Evolutionary conservation across 202 grass and related monocot genomes (phyloP).

Genomic region (Hordeum pubiflorum): DNA sequence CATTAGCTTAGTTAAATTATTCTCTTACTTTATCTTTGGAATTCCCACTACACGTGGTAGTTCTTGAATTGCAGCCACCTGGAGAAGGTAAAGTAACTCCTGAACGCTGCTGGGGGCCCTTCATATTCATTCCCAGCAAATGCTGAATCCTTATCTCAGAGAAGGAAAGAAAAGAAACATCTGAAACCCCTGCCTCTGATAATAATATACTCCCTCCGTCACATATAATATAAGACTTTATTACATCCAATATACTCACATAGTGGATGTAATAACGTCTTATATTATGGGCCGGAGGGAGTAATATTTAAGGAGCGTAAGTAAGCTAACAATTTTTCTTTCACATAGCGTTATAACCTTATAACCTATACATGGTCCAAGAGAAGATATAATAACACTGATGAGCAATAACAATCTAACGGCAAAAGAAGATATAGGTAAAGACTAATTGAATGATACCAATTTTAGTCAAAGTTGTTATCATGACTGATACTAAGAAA

Average conservation of each 20-base stretch:
- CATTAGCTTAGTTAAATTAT: background rate
- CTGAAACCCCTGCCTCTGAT: background rate
- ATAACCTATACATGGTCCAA: background rate
- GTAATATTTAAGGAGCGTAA: background rate
- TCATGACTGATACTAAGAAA: background rate
- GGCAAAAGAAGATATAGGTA: background rate
- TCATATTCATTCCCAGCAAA: slow-evolving; percentile 38
- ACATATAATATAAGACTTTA: too few relatives aligned
- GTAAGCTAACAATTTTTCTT: background rate
- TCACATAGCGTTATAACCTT: background rate
- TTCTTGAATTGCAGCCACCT: slow-evolving; percentile 26
- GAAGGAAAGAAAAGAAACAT: slow-evolving; percentile 16
- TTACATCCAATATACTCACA: too few relatives aligned
- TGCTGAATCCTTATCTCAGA: slow-evolving; percentile 40
- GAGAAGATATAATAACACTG: background rate
- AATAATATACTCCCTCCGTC: background rate
- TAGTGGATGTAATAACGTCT: too few relatives aligned
- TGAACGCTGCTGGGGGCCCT: slow-evolving; percentile 26
- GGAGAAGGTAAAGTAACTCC: slow-evolving; percentile 55
- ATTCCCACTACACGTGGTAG: slow-evolving; percentile 11
- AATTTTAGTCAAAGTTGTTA: background rate
- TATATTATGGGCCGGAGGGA: too few relatives aligned
- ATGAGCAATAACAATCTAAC: background rate
- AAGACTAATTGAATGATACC: background rate
- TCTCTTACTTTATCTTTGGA: slow-evolving; percentile 45